phyloP scores from a whole-genome alignment of 805 yeast genomes.

The Starmerella stigmatis region DNA sequence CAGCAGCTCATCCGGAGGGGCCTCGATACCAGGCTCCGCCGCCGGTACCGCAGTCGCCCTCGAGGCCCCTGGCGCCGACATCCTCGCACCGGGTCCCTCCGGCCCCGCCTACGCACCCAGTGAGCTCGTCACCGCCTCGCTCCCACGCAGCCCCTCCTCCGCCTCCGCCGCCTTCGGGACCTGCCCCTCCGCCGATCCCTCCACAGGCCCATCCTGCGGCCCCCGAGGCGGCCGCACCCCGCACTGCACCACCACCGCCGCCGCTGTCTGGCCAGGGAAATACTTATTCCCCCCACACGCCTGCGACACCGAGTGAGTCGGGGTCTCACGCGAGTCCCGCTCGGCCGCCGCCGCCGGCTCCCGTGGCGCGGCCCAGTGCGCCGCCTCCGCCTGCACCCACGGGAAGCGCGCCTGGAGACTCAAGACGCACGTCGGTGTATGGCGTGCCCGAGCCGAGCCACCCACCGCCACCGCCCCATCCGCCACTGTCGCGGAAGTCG shows the following conservation, averaged over 20 bases:
- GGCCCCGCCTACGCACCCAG: slow-evolving; percentile 1
- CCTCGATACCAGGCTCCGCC: background rate
- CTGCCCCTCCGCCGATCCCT: slow-evolving; percentile 13
- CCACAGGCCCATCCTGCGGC: background rate
- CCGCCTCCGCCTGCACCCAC: slow-evolving; percentile 13
- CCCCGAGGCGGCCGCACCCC: slow-evolving; percentile 3
- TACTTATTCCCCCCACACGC: too few species aligned
- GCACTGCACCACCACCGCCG: slow-evolving; percentile 11
- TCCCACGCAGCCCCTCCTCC: slow-evolving; percentile 1
- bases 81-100: background rate
- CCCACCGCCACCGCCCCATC: background rate
- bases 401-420: slow-evolving; percentile 17
- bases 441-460: background rate
- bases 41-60: background rate
- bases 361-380: slow-evolving; percentile 3
- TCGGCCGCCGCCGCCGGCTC: slow-evolving; percentile 3
- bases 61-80: background rate
- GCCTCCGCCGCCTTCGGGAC: background rate
- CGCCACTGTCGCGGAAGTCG: background rate
- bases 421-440: slow-evolving; percentile 11
- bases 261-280: slow-evolving; percentile 1
- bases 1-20: background rate
- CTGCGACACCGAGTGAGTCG: too few species aligned
- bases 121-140: slow-evolving; percentile 3
- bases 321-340: background rate